These are phyloP conservation scores for Syzygium aqueum DNA, from an alignment of 345 rosid genomes.

Conservation along the genomic window DNA sequence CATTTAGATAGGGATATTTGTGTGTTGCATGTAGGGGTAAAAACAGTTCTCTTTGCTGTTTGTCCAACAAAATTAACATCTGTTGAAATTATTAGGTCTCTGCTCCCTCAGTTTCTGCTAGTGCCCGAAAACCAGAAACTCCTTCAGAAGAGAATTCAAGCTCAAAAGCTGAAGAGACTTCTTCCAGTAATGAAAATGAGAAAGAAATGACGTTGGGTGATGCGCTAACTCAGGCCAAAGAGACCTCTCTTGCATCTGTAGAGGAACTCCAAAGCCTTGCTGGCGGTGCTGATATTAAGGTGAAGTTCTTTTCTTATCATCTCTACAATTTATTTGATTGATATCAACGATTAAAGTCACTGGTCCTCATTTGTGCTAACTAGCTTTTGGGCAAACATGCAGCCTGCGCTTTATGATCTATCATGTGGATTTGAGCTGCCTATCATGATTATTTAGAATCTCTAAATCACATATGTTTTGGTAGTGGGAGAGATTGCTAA, in stretches of 20 bases:
- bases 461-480: background rate
- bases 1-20: background rate
- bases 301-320: constrained; percentile 4
- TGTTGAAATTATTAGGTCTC: constrained; percentile 30
- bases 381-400: background rate
- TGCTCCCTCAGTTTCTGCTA: constrained; percentile 36
- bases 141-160: constrained; percentile 34
- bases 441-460: background rate
- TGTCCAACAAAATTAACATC: background rate
- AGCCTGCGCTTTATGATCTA: background rate
- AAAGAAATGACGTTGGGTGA: constrained; percentile 72
- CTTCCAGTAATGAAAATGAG: constrained; percentile 43
- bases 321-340: background rate
- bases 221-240: constrained; percentile 74
- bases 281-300: constrained; percentile 98
- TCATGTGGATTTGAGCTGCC: background rate
- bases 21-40: constrained; percentile 3
- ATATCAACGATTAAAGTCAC: background rate
- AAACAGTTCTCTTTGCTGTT: background rate
- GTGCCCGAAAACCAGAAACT: constrained; percentile 37
- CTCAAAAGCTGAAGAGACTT: constrained; percentile 39
- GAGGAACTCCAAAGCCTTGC: constrained; percentile 97
- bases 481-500: background rate
- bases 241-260: constrained; percentile 71
- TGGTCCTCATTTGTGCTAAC: background rate